These are phyloP conservation scores for Phytopythium vexans DNA, from an alignment of 352 stramenopile genomes.

Conservation along the genomic window DNA sequence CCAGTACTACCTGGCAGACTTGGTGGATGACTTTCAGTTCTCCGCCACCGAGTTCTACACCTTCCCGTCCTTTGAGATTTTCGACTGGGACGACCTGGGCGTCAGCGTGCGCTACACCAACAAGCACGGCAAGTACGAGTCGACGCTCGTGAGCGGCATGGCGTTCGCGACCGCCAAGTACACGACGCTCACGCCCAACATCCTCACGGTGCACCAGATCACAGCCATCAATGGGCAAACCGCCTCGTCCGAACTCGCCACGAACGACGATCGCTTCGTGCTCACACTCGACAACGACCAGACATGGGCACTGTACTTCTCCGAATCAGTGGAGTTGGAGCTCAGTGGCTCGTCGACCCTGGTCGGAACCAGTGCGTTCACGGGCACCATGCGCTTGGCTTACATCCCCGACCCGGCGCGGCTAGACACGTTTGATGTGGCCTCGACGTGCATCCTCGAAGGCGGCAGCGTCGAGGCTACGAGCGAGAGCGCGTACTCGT, in stretches of 20 bases:
- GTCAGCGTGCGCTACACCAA: constrained; percentile 47
- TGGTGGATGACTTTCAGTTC: constrained; percentile 46
- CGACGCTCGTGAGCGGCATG: constrained; percentile 61
- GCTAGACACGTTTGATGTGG: constrained; percentile 33
- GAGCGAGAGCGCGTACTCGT: constrained; percentile 44
- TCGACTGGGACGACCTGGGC: constrained; percentile 47
- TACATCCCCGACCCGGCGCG: constrained; percentile 29
- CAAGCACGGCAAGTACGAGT: constrained; percentile 32
- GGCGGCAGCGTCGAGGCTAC: constrained; percentile 38
- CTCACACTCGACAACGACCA: constrained; percentile 44
- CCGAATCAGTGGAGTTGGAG: constrained; percentile 22
- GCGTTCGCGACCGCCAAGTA: constrained; percentile 59
- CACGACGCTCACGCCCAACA: constrained; percentile 32
- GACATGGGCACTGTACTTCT: constrained; percentile 61
- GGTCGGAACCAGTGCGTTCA: constrained; percentile 26
- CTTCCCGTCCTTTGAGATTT: constrained; percentile 30
- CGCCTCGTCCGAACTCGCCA: constrained; percentile 1
- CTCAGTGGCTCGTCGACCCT: constrained; percentile 35
- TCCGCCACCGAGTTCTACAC: constrained; percentile 47
- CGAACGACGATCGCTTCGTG: constrained; percentile 39
- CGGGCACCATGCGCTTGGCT: constrained; percentile 26
- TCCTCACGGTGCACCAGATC: constrained; percentile 41
- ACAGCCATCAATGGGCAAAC: constrained; percentile 38
- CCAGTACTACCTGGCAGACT: constrained; percentile 47
- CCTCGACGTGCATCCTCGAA: constrained; percentile 38